These are phyloP conservation scores for Calonectria naviculata DNA, from an alignment of 2,329 filamentous ascomycete genomes.

Conservation along the genomic window DNA sequence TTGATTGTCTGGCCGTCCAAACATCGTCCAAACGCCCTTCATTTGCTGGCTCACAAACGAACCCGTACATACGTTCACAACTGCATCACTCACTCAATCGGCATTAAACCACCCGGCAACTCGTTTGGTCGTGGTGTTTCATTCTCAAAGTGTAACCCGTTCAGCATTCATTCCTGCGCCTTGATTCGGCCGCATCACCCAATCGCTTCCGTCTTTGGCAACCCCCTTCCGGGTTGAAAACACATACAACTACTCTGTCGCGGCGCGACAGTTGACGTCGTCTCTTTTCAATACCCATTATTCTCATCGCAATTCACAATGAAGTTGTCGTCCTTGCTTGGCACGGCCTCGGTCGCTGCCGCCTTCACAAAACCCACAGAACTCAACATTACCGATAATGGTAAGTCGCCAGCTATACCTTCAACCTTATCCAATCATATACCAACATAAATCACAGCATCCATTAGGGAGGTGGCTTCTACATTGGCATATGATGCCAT, in stretches of 20 bases:
- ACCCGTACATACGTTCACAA: background rate
- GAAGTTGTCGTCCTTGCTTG: slow-evolving; percentile 19
- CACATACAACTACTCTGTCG: background rate
- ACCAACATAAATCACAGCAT: slow-evolving; percentile 55
- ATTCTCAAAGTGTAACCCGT: background rate
- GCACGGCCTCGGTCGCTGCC: slow-evolving; percentile 11
- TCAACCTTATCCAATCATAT: background rate
- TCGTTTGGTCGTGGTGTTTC: background rate
- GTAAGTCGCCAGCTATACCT: slow-evolving; percentile 20
- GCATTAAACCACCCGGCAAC: background rate
- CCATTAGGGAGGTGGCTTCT: slow-evolving; percentile 70
- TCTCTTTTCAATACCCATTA: background rate
- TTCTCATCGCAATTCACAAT: background rate
- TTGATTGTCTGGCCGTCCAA: background rate
- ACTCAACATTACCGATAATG: slow-evolving; percentile 29
- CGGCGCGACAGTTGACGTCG: background rate
- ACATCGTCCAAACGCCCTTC: background rate
- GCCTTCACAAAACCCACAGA: slow-evolving; percentile 2
- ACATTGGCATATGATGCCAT: slow-evolving; percentile 71
- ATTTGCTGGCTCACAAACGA: background rate
- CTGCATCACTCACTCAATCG: background rate
- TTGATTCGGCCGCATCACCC: background rate
- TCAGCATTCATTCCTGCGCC: background rate
- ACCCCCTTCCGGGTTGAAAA: background rate
- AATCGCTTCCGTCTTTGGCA: background rate